Base-by-base conservation (phyloP, 148 eudicot species). In the Chenopodium suecicum region DNA sequence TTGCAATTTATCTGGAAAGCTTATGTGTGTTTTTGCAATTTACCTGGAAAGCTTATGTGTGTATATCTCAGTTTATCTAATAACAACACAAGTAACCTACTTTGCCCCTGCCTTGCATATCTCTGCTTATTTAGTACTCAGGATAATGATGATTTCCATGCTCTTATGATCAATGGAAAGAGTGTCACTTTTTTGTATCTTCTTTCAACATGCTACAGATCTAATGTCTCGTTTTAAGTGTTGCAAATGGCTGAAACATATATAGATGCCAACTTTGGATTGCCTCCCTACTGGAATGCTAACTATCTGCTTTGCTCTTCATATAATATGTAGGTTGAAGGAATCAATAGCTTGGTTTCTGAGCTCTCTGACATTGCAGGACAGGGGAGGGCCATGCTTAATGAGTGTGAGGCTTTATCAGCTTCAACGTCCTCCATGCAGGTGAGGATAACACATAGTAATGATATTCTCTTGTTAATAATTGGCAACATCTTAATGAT, bases 281-380 rank as follows among this genome's bases (percentile, higher is more conserved):
- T 73, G 19, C 14, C 50, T 76, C 34, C n/a, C 31, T 32, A 25
- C 22, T 78, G 4, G 56, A 65, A 11, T 84, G 82, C 76, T 78
- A 32, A 84, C 22, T 20, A 41, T 9, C 54, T 81, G 41, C 54
- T 79, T 60, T 76, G 50, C 32, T 68, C 54, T 20, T 78, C 37
- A 50, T 37, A 22, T 37, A 73, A 78, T 87, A 78, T 87, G 65
- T 84, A 97, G 98, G 92, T 87, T 74, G 98, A 94, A 86, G 92
- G 90, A 46, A 88, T 83, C 87, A 89, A 90, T 85, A 76, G 83
- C 87, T 86, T 92, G 85, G 91, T 91, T 63, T 91, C 97, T 56
- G 95, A 92, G 88, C 89, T 94, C 79, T 93, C 98, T 83, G 89
- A 88, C 71, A 58, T 91, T 78, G 90, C 94, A 79, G 91, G 91